Evolutionary conservation across 805 yeast species (phyloP), one percentile per base, ranked within the genome.

Genomic region (Hanseniaspora hatyaiensis): DNA sequence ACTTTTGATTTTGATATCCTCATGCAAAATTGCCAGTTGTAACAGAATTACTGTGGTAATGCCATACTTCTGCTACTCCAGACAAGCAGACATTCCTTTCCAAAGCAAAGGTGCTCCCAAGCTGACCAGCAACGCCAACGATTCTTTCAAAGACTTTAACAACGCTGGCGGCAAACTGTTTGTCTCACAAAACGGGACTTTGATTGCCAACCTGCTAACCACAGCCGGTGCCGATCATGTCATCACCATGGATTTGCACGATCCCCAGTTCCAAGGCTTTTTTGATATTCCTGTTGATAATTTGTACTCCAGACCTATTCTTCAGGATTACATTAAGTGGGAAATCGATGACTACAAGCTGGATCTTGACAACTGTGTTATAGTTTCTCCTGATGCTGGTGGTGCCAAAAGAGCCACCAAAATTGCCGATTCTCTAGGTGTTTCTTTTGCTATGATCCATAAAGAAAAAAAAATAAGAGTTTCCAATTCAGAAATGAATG

Each of bases 301-400:
- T 61, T 63, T 92, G 54, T 86, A 85, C 62, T 84, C 92, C 40
- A 81, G 82, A 60, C 96, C 96, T 1, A 69, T 92, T 50, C 68
- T 89, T 49, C 88, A 84, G 61, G 82, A 84, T 54, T 92, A 87
- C 64, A 87, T 92, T 51, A 70, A 76, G 19, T 78, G 80, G 50
- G 70, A 72, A 52, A 78, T 92, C 49, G 89, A 94, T n/a, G 65
- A 83, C 52, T 85, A 78, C 60, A 75, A 75, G 54, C 13, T 37
- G 12, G 49, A 45, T 18, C 13, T 45, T 4, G 44, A 39, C 29
- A 81, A 87, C 34, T 82, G 89, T 34, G 95, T 92, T 6, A 78
- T 92, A 56, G 96, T 92, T 29, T 86, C 96, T 1, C 99, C 99
- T 0, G 99, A 92, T 65, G 92, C 96, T 19, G 99, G 99, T 59